Evolutionary conservation across 805 yeast genomes (phyloP), one percentile per base, ranked within the genome.

Genomic region (Ogataea methanolica): DNA sequence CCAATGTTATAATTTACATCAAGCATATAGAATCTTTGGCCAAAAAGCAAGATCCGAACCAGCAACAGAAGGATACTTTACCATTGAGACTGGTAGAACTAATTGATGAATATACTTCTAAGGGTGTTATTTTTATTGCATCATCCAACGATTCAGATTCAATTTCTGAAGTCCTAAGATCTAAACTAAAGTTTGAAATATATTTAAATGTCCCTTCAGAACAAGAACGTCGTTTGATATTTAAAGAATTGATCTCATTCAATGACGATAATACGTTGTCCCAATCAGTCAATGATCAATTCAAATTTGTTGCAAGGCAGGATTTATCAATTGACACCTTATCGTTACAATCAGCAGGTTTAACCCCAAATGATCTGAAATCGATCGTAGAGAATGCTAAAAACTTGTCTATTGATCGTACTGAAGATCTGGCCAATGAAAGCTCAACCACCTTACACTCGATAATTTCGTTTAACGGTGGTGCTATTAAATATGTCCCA

Each of bases 281-380:
- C 9, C 31, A 26, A 17, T 19, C 16, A 5, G 5, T 9, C 1
- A 47, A 44, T 9, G 56, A 53, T 19, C 42, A 47, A n/a, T 50
- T 46, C 33, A 36, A 31, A 14, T 73, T 59, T 50, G 48, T 52
- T 1, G 53, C 69, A 6, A 63, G 78, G 16, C 67, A 69, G 14
- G 83, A 85, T 55, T 78, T 90, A 4, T 75, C 81, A 2, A 56
- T 77, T 6, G 67, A 73, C 1, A 67, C 79, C 0, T 68, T 94
- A 31, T 85, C 97, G 0, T 67, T 86, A 43, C 96, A 90, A 58
- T 86, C 96, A 49, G 98, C 98, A 2, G 98, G 98, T 19, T 72
- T 92, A 46, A 86, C 94, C 0, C 96, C 97, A 1, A 72, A 85
- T 19, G 97, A 94, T 63, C 70, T 92, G 41, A 68, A 69, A 3